Percentiles rank a stretch among this genome's conserved stretches.
Evolutionary conservation across 495 filamentous ascomycete species (phyloP).

Genomic region (Talaromyces liani): DNA sequence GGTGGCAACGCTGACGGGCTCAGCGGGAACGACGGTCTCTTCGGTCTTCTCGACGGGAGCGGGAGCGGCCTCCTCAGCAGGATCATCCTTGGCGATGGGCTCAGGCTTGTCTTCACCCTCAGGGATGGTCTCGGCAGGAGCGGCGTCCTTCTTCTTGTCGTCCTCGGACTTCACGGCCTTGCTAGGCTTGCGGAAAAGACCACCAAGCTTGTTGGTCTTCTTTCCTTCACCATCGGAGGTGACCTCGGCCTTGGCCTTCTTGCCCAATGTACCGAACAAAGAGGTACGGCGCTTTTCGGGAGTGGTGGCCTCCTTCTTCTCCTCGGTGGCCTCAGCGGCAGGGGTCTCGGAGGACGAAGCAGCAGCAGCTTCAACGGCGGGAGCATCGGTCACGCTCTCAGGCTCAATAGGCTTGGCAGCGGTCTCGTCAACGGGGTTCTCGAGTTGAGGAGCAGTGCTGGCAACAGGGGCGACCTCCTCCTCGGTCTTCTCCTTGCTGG

Average conservation of each 20-base stretch:
- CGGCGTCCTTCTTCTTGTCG: constrained; percentile 26
- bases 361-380: constrained; percentile 27
- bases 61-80: constrained; percentile 28
- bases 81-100: constrained; percentile 22
- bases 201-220: constrained; percentile 45
- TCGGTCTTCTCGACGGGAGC: constrained; percentile 14
- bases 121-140: constrained; percentile 29
- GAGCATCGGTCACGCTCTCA: constrained; percentile 31
- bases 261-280: constrained; percentile 47
- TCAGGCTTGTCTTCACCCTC: constrained; percentile 22
- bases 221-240: constrained; percentile 46
- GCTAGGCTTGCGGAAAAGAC: constrained; percentile 51
- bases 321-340: constrained; percentile 18
- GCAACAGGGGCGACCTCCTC: constrained; percentile 42
- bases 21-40: constrained; percentile 5
- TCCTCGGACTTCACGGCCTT: constrained; percentile 42
- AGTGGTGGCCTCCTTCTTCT: constrained; percentile 12
- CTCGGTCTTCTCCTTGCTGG: constrained; percentile 44
- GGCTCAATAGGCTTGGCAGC: constrained; percentile 36
- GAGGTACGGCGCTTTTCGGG: constrained; percentile 44
- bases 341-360: constrained; percentile 16
- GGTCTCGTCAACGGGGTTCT: constrained; percentile 41
- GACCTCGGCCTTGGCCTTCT: constrained; percentile 45
- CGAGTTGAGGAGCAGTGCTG: constrained; percentile 43
- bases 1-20: constrained; percentile 28